Base-by-base conservation (phyloP, 306 rosid genomes). In the Boehmeria nivea region DNA sequence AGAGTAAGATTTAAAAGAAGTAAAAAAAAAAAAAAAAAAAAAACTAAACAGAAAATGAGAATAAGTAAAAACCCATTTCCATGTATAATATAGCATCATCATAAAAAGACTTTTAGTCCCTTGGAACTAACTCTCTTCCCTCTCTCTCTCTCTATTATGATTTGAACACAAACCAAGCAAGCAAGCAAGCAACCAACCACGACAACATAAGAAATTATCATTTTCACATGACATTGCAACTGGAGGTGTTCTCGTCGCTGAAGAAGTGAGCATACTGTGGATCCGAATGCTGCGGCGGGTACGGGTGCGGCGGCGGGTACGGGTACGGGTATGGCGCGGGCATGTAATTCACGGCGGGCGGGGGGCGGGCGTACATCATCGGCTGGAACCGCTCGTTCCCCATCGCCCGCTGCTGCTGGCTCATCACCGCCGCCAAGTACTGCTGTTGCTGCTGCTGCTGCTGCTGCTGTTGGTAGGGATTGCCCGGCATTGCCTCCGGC, bases 231-330 rank as follows among this genome's bases (percentile, higher is more conserved):
- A 89, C 49, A 60, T 33, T 70, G 73, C 97, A 89, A 43, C 87
- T 72, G 38, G 89, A 68, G 16, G 97, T 65, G 67, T 83, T 83
- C 52, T 89, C 97, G 48, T 88, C 95, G 60, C 82, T 81, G 79
- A 81, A 88, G 48, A 48, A 60, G 60, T 74, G 63, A 4, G 85
- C 24, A 50, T 80, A 83, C 0, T n/a, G 22, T 10, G 76, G 76
- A 12, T 87, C 98, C 0, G 50, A 51, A 10, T 27, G 67, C 8
- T 73, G 77, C 37, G 64, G 60, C 43, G 3, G 76, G 66, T 16
- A 75, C 10, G n/a, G 58, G 43, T 28, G 86, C 6, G 48, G 66
- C 4, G 61, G 34, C 1, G 54, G 75, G 64, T 78, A 65, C 2
- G 71, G 64, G 38, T 54, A n/a, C 3, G 67, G 71, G 10, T 40